phyloP scores from a whole-genome alignment of 2,329 filamentous ascomycete species.

The Fusarium burgessii region DNA sequence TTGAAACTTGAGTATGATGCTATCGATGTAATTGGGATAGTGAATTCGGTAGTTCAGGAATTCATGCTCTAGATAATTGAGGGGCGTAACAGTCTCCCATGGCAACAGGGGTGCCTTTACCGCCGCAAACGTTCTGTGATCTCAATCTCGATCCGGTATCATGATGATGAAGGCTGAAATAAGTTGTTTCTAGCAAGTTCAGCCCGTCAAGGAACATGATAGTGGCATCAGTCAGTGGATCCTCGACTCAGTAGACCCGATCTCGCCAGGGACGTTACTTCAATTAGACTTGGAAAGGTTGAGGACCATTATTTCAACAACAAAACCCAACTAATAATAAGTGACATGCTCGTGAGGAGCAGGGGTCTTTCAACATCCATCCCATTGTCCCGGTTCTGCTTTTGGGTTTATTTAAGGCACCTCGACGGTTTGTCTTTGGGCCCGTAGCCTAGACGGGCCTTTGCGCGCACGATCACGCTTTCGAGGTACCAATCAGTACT shows the following conservation, averaged over 20 bases:
- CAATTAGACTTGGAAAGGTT: slow-evolving; percentile 16
- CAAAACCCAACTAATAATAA: slow-evolving; percentile 1
- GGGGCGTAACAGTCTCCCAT: slow-evolving; percentile 37
- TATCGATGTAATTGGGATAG: slow-evolving; percentile 13
- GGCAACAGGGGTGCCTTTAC: slow-evolving; percentile 32
- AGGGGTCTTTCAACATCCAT: slow-evolving; percentile 26
- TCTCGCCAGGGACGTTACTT: slow-evolving; percentile 13
- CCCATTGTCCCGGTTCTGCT: slow-evolving; percentile 22
- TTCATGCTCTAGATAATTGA: slow-evolving; percentile 19
- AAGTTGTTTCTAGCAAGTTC: slow-evolving; percentile 15
- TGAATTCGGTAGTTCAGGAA: slow-evolving; percentile 7
- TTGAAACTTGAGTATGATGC: slow-evolving; percentile 29
- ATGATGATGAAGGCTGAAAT: slow-evolving; percentile 17
- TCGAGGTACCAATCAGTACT: slow-evolving; percentile 5
- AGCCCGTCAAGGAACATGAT: slow-evolving; percentile 26
- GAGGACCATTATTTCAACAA: slow-evolving; percentile 18
- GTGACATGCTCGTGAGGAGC: slow-evolving; percentile 11
- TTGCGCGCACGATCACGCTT: slow-evolving; percentile 17
- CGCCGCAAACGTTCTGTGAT: slow-evolving; percentile 25
- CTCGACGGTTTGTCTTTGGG: slow-evolving; percentile 19
- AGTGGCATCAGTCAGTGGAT: slow-evolving; percentile 26
- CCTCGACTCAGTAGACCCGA: slow-evolving; percentile 15
- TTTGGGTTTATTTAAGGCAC: slow-evolving; percentile 16
- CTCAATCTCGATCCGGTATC: slow-evolving; percentile 26
- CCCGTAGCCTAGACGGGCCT: slow-evolving; percentile 26